These are phyloP conservation scores for Cymbopogon flexuosus DNA, from an alignment of 202 grass and related monocot genomes.

Conservation along the genomic window DNA sequence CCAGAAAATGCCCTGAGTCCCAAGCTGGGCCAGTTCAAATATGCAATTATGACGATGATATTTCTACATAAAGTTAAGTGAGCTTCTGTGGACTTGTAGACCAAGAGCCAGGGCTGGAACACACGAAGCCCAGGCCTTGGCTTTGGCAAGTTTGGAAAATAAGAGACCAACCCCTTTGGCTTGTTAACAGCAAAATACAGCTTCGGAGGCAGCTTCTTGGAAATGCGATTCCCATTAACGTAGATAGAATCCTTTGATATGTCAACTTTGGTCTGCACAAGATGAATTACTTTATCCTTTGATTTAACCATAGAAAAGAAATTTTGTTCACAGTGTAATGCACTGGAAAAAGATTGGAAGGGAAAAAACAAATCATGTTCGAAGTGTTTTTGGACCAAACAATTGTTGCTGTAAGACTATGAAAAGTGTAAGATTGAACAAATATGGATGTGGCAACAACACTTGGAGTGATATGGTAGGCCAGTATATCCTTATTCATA, in stretches of 20 bases:
- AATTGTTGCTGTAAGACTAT: not conserved
- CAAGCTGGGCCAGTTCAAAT: not conserved
- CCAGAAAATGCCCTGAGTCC: not conserved
- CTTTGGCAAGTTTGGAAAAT: constrained; percentile 5
- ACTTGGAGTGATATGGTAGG: not conserved
- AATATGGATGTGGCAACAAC: not conserved
- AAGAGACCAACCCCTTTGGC: constrained; percentile 68
- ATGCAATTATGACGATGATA: not conserved
- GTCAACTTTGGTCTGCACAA: constrained; percentile 69
- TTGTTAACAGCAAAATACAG: constrained; percentile 94
- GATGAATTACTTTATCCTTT: constrained; percentile 1
- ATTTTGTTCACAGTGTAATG: not conserved
- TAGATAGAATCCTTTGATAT: constrained; percentile 89
- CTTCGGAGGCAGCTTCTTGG: constrained; percentile 82
- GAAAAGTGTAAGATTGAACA: not conserved
- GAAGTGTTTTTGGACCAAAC: not conserved
- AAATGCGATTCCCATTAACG: constrained; percentile 78
- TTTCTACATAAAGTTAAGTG: not conserved
- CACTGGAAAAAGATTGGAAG: not conserved
- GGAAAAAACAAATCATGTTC: not conserved
- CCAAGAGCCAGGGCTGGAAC: not conserved
- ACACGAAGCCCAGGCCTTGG: not conserved
- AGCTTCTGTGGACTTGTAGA: not conserved
- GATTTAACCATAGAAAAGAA: not conserved
- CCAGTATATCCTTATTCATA: not conserved